Evolutionary conservation across 257 asterid genomes (phyloP), one percentile per base, ranked within the genome.

Genomic region (Solanum megistacrolobum): DNA sequence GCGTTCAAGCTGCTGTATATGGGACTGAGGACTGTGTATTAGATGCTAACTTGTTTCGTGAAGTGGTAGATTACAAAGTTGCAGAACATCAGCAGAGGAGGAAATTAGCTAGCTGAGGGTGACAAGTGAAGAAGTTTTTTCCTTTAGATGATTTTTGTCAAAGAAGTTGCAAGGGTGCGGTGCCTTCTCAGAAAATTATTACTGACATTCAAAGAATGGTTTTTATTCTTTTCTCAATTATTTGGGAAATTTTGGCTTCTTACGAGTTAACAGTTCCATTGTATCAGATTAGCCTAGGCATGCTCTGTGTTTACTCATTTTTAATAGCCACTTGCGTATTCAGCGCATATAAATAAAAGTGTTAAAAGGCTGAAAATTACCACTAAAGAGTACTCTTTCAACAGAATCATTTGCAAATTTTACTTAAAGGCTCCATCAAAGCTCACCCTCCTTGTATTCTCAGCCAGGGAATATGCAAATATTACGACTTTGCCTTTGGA

Each of bases 21-120:
- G 99, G 99, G 31, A 96, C 96, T 29, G 92, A 91, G 90, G 89
- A 93, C 65, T 97, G 99, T 43, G 93, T 93, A 43, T 92, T 96
- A 93, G 98, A 95, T 88, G 88, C 98, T 2, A 89, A 38, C 82
- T 90, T 97, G 69, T 97, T 95, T 43, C 94, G 98, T 2, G 96
- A 97, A 91, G 99, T 97, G 85, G 98, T 95, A 52, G 95, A 94
- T 78, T 93, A 94, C 81, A 93, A 95, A 89, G 99, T 95, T 87
- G 99, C 99, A 7, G 98, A 97, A 90, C 99, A 97, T 96, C 94
- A 94, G 83, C 98, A 96, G 79, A 94, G 99, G 89, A 94, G 92
- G 92, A 93, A 93, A 91, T 92, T 97, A 62, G 94, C 92, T 58
- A 82, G 71, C 31, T 48, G 71, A 82, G 41, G 71, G 31, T 18